phyloP scores from a whole-genome alignment of 1,139 yeast genomes.

The Kodamaea alishanica region DNA sequence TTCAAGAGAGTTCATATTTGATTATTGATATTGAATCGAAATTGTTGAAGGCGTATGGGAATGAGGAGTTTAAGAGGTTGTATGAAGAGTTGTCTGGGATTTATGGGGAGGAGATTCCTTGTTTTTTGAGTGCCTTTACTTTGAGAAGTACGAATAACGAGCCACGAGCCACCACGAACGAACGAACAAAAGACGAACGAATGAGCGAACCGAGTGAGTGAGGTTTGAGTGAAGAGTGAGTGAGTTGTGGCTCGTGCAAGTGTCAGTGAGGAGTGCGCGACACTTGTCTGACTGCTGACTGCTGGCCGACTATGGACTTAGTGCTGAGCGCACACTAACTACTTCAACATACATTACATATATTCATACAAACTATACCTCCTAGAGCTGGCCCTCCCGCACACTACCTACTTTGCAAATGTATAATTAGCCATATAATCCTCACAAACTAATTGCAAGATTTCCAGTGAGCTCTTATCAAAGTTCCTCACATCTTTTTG shows the following conservation, averaged over 20 bases:
- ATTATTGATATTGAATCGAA: slow-evolving; percentile 37
- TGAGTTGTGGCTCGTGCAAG: no score
- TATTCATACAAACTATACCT: no score
- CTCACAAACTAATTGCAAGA: slow-evolving; percentile 29
- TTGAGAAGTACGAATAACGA: slow-evolving; percentile 49
- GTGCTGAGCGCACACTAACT: no score
- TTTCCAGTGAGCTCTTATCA: slow-evolving; percentile 32
- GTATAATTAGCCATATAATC: not conserved
- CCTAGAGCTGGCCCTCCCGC: no score
- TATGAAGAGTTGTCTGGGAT: slow-evolving; percentile 57
- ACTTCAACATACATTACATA: no score
- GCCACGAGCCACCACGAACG: slow-evolving; percentile 19
- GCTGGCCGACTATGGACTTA: no score
- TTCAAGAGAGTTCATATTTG: slow-evolving; percentile 31
- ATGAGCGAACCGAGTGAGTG: not conserved
- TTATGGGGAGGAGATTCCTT: slow-evolving; percentile 77
- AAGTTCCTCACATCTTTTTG: slow-evolving; percentile 43
- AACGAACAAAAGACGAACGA: slow-evolving; percentile 23
- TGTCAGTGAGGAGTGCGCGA: no score
- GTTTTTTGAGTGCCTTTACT: slow-evolving; percentile 75
- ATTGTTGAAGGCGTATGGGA: slow-evolving; percentile 40
- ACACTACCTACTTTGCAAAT: no score
- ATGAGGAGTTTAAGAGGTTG: slow-evolving; percentile 41
- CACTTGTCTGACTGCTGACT: no score
- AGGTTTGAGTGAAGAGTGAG: no score